Base-by-base conservation (phyloP, 2,329 filamentous ascomycete genomes). In the Dissoconium aciculare region DNA sequence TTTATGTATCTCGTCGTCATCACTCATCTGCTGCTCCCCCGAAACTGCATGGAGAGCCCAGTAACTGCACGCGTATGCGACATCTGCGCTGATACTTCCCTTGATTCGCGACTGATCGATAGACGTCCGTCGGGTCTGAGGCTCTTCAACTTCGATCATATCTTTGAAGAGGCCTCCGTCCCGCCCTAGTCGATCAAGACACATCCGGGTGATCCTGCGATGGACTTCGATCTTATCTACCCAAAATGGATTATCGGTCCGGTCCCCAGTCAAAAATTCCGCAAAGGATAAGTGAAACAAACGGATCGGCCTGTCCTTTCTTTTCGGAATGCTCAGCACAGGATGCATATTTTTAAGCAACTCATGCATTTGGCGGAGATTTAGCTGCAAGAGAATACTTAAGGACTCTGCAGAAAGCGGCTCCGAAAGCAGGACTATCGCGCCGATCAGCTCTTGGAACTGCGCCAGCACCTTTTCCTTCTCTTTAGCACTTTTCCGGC, bases 31-130 rank as follows among this genome's bases (percentile, higher is more conserved):
- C 24, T 38, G 39, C 31, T 34, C 17, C 27, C 35, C 39, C 17
- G 44, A 33, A 36, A 46, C 35, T 8, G 45, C 32, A 31, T 62
- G 58, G n/a, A 51, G 34, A 1, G 47, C 41, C 57, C 56, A 63
- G 36, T 59, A 57, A 2, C 43, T 44, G 38, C 53, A 59, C 11
- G 55, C 56, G 45, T 64, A 65, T 32, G 50, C 43, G 6, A 59
- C 16, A 9, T 53, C 46, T 5, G 43, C 13, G 5, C 52, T 43
- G 14, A 52, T 36, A 38, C 8, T 40, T 24, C 21, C 34, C 16
- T 42, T 42, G 17, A 54, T 44, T 3, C 11, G 14, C 15, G 28
- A 3, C n/a, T 15, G 11, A 12, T 12, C 26, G 13, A 33, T 13
- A 6, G 25, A 14, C 4, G 5, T 4, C 15, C 31, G 26, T 17